These are phyloP conservation scores for Trichothecium sympodiale DNA, from an alignment of 2,329 filamentous ascomycete genomes.

Conservation along the genomic window DNA sequence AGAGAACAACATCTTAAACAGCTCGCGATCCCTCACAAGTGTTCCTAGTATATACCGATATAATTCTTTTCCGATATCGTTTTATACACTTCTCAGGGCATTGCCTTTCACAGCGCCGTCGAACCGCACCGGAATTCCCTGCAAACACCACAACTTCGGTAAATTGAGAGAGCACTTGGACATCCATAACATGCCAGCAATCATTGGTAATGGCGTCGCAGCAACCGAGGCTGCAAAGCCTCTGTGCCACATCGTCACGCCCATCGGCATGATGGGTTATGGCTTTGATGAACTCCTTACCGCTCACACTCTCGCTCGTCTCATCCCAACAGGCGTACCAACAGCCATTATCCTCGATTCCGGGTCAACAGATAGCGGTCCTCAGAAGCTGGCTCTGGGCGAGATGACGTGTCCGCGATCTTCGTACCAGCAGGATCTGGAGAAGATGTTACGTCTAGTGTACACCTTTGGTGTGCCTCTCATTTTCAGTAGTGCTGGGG, in stretches of 20 bases:
- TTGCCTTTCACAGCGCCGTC: too few species aligned
- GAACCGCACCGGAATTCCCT: too few species aligned
- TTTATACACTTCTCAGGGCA: too few species aligned
- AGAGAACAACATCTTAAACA: too few species aligned
- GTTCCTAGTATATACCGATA: too few species aligned
- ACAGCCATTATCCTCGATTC: conserved; percentile 24
- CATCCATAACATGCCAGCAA: too few species aligned
- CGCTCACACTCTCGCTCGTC: conserved; percentile 10
- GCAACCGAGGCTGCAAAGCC: neutral
- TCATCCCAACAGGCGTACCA: conserved; percentile 16
- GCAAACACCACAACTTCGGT: too few species aligned
- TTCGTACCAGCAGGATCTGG: conserved; percentile 30
- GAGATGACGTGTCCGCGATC: conserved; percentile 26
- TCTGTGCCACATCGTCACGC: conserved; percentile 30
- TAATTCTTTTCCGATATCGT: too few species aligned
- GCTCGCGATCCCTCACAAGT: too few species aligned
- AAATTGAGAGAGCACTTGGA: too few species aligned
- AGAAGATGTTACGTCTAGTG: conserved; percentile 17
- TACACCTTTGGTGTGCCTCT: conserved; percentile 19
- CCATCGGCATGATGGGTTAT: conserved; percentile 38
- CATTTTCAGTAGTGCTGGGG: conserved; percentile 29
- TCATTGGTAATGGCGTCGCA: too few species aligned
- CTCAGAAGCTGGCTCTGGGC: conserved; percentile 28
- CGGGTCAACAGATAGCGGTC: conserved; percentile 24
- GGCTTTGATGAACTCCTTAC: conserved; percentile 26